Percentiles rank a stretch among this genome's conserved stretches.
Evolutionary conservation across 768 basidiomycete species (phyloP).

Genomic region (Lyophyllum shimeji): DNA sequence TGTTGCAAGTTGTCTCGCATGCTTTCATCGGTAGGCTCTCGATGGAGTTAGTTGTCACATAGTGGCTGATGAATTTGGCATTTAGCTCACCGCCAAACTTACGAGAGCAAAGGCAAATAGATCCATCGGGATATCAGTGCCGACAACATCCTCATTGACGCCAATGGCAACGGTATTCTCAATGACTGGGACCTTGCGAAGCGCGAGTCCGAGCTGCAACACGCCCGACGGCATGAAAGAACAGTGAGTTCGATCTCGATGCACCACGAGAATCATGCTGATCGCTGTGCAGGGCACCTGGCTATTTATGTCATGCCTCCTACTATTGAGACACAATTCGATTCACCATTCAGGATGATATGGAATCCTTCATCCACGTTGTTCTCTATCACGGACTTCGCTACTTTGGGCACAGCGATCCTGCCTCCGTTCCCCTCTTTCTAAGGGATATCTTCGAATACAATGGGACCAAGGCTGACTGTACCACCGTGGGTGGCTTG

Average conservation of each 20-base stretch:
- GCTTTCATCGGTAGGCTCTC: slow-evolving; percentile 21
- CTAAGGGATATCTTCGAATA: slow-evolving; percentile 1
- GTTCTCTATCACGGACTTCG: slow-evolving; percentile 8
- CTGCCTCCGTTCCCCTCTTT: background rate
- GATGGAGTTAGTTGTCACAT: background rate
- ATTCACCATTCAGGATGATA: slow-evolving; percentile 11
- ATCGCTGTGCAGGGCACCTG: slow-evolving; percentile 11
- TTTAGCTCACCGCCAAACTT: slow-evolving; percentile 10
- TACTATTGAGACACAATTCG: background rate
- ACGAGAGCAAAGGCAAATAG: background rate
- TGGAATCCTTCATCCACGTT: slow-evolving; percentile 14
- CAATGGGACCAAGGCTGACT: background rate
- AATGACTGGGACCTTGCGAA: slow-evolving; percentile 18
- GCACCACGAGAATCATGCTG: background rate
- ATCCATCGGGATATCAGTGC: slow-evolving; percentile 14
- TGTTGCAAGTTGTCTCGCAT: slow-evolving; percentile 20
- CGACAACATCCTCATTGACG: slow-evolving; percentile 12
- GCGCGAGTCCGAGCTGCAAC: background rate
- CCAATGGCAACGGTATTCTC: slow-evolving; percentile 5
- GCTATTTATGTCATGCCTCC: slow-evolving; percentile 14
- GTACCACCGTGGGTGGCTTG: background rate
- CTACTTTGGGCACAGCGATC: slow-evolving; percentile 3
- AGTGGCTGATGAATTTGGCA: background rate
- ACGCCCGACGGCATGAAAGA: background rate
- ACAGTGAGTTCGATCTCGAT: slow-evolving; percentile 2